Evolutionary conservation across 768 basidiomycete species (phyloP).

Genomic region (Brasilioporus rufonigricans): DNA sequence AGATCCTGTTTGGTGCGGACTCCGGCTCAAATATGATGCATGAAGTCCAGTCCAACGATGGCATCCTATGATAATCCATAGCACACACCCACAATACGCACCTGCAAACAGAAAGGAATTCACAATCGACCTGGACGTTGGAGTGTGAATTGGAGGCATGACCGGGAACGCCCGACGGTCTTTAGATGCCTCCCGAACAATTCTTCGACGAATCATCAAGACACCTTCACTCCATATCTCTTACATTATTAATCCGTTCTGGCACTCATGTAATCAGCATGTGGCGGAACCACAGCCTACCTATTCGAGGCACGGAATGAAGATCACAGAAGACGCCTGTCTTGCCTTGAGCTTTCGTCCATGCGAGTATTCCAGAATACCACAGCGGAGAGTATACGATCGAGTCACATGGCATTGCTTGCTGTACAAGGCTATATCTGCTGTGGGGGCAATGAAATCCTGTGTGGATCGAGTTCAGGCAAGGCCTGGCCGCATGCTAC

Average conservation of each 20-base stretch:
- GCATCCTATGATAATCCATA: no score
- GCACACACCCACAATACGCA: neutral
- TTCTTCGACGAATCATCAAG: neutral
- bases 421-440: conserved; percentile 23
- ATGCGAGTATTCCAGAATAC: neutral
- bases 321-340: conserved; percentile 1
- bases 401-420: conserved; percentile 4
- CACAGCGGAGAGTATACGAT: neutral
- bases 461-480: conserved; percentile 5
- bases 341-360: neutral
- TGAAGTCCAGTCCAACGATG: no score
- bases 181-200: neutral
- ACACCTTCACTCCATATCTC: neutral
- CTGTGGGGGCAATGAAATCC: conserved; percentile 9
- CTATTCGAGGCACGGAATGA: conserved; percentile 1
- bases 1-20: no score
- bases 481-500: neutral
- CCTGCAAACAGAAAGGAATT: neutral
- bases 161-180: neutral
- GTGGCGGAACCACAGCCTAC: neutral
- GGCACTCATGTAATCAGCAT: neutral
- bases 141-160: neutral
- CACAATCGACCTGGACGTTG: neutral
- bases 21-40: no score
- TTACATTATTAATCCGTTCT: neutral